Conservation (phyloP, 1,139 yeast genomes). For the Diutina scorzettiae region DNA sequence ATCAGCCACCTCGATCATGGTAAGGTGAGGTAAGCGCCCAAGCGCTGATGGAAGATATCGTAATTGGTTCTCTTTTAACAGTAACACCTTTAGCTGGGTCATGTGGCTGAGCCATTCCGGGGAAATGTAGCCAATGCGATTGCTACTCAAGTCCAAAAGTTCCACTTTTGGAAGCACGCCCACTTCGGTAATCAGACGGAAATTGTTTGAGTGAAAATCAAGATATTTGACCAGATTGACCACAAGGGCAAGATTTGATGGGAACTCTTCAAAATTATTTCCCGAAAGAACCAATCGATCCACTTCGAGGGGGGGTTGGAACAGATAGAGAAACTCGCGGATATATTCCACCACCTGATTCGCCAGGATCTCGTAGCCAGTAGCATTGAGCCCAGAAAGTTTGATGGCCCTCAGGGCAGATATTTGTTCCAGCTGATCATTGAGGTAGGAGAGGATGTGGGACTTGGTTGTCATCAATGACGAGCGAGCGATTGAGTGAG, state of each 20-base stretch:
- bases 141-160: conserved; percentile 53
- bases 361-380: conserved; percentile 7
- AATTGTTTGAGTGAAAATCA: conserved; percentile 1
- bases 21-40: conserved; percentile 37
- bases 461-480: conserved; percentile 8
- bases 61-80: background rate
- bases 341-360: conserved; percentile 17
- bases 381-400: conserved; percentile 11
- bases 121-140: conserved; percentile 47
- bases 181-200: background rate
- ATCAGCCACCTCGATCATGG: conserved; percentile 56
- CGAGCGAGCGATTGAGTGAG: too few relatives aligned
- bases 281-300: conserved; percentile 44
- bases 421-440: conserved; percentile 18
- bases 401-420: conserved; percentile 15
- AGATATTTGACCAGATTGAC: conserved; percentile 20
- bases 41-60: background rate
- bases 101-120: conserved; percentile 25
- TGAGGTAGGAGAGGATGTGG: conserved; percentile 12
- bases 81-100: background rate
- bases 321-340: conserved; percentile 16
- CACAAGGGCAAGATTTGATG: conserved; percentile 34
- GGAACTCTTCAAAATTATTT: conserved; percentile 37
- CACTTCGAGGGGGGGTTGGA: conserved; percentile 24
- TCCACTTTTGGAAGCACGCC: conserved; percentile 28